phyloP scores from a whole-genome alignment of 805 yeast species.

The Scheffersomyces spartinae region DNA sequence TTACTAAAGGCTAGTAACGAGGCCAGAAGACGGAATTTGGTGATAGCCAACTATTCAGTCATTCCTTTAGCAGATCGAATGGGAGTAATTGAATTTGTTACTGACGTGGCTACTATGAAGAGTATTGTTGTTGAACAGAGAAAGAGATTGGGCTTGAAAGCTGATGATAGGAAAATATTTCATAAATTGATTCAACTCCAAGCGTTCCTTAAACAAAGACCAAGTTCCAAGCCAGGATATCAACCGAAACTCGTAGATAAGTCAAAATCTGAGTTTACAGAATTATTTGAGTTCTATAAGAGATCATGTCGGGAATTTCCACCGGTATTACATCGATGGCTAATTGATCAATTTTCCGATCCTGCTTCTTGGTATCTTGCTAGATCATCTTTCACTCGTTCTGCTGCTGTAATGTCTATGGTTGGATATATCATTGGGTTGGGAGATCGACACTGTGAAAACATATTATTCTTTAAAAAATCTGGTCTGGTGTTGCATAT shows the following conservation, averaged over 20 bases:
- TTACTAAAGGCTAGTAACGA: slow-evolving; percentile 55
- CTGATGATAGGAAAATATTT: slow-evolving; percentile 17
- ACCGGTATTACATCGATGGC: slow-evolving; percentile 82
- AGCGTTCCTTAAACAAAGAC: no score
- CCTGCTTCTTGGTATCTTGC: slow-evolving; percentile 82
- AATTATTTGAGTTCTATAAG: no score
- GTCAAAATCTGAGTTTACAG: no score
- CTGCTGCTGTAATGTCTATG: slow-evolving; percentile 94
- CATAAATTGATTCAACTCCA: no score
- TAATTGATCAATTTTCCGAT: slow-evolving; percentile 77
- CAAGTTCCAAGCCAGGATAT: no score
- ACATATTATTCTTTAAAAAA: slow-evolving; percentile 59
- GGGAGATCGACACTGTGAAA: slow-evolving; percentile 96
- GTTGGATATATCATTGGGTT: slow-evolving; percentile 90
- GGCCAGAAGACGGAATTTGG: slow-evolving; percentile 59
- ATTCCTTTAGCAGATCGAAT: slow-evolving; percentile 75
- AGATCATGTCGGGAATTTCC: no score
- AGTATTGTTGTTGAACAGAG: slow-evolving; percentile 33
- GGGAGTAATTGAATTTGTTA: slow-evolving; percentile 89
- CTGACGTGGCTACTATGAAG: slow-evolving; percentile 61
- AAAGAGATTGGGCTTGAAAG: slow-evolving; percentile 12
- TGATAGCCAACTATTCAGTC: slow-evolving; percentile 76
- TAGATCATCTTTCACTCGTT: slow-evolving; percentile 60
- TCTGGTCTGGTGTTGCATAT: slow-evolving; percentile 83
- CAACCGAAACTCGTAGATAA: no score